Evolutionary conservation across 768 basidiomycete genomes (phyloP).

Genomic region (Psilocybe sp.): DNA sequence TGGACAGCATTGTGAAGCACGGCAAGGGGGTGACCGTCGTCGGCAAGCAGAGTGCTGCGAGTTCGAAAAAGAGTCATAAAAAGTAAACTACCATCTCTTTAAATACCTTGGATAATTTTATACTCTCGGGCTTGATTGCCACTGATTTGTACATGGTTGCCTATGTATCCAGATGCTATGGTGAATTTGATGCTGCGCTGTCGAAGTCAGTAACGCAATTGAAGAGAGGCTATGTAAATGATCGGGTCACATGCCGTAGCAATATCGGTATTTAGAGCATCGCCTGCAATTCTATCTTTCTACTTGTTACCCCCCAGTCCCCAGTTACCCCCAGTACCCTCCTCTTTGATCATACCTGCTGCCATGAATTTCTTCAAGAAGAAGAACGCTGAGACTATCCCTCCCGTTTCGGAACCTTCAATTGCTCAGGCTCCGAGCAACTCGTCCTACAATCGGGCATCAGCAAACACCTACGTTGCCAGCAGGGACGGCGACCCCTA

Average conservation of each 20-base stretch:
- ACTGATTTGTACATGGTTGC: too few species aligned
- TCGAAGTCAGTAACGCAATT: too few species aligned
- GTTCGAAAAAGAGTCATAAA: conserved; percentile 33
- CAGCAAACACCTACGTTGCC: conserved; percentile 60
- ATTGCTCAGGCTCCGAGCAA: conserved; percentile 18
- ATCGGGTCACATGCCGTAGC: too few species aligned
- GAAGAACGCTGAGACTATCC: conserved; percentile 64
- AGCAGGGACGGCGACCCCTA: conserved; percentile 70
- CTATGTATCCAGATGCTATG: too few species aligned
- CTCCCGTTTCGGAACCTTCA: conserved; percentile 49
- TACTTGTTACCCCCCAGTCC: not conserved
- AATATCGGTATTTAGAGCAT: too few species aligned
- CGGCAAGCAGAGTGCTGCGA: conserved; percentile 56
- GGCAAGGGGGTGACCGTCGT: conserved; percentile 87
- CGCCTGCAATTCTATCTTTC: not conserved
- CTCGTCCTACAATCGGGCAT: conserved; percentile 34
- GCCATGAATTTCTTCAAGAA: conserved; percentile 69
- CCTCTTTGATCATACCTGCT: conserved; percentile 13
- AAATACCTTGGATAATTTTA: not conserved
- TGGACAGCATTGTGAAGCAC: conserved; percentile 78
- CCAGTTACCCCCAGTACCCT: not conserved
- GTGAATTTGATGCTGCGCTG: too few species aligned
- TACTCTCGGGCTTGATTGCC: too few species aligned
- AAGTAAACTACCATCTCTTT: conserved; percentile 14
- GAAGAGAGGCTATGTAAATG: too few species aligned